Conservation (phyloP, 1,284 basidiomycete species). For the Cutaneotrichosporon sp. region DNA sequence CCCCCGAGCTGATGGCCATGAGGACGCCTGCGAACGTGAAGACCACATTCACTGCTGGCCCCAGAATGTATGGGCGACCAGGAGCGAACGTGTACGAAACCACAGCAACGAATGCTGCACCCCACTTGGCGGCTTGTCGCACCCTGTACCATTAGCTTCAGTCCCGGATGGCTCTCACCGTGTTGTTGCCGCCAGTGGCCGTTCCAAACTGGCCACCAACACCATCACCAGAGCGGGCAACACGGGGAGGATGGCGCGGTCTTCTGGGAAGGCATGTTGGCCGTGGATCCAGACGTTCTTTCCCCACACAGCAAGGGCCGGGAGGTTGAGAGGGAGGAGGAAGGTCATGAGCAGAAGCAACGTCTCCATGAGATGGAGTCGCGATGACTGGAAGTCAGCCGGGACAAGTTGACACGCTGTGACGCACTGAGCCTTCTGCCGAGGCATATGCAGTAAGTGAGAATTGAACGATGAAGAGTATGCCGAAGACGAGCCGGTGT, state of each 20-base stretch:
- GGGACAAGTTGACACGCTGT: neutral
- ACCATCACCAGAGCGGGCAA: conserved; percentile 26
- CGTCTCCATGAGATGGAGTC: conserved; percentile 57
- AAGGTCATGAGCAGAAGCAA: conserved; percentile 62
- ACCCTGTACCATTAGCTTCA: conserved; percentile 5
- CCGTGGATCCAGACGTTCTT: conserved; percentile 60
- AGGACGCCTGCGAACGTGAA: neutral
- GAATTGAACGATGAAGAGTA: conserved; percentile 72
- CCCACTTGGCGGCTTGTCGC: conserved; percentile 55
- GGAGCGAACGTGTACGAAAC: conserved; percentile 64
- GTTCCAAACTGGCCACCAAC: conserved; percentile 58
- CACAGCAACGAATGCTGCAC: conserved; percentile 59
- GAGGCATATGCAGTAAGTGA: conserved; percentile 36
- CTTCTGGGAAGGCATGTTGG: conserved; percentile 26
- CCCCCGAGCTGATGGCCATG: neutral
- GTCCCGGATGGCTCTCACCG: conserved; percentile 31
- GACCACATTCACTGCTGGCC: conserved; percentile 16
- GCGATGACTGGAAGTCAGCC: conserved; percentile 11
- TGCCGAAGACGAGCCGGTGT: conserved; percentile 85
- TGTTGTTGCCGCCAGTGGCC: conserved; percentile 54
- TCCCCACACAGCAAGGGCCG: conserved; percentile 85
- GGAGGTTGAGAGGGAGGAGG: conserved; percentile 76
- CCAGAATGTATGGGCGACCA: conserved; percentile 47
- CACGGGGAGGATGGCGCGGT: conserved; percentile 30
- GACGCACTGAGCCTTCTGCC: neutral